phyloP scores from a whole-genome alignment of 495 filamentous ascomycete genomes.

The Daldinia bambusicola region DNA sequence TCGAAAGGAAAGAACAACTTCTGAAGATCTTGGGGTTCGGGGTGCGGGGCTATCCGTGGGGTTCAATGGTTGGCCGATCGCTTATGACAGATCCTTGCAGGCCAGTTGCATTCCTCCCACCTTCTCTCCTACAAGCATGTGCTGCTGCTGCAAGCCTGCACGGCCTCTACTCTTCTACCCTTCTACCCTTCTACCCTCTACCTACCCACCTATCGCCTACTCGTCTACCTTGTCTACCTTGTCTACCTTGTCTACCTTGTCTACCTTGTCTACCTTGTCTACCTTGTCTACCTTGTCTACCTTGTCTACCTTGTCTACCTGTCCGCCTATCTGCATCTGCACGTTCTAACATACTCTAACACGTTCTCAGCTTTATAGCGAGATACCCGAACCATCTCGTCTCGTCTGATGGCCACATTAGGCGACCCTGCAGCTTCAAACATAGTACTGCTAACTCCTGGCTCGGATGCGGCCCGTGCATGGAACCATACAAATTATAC shows the following conservation, averaged over 20 bases:
- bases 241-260: no score
- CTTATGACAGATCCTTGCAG: constrained; percentile 36
- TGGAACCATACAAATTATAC: not conserved
- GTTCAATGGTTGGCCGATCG: constrained; percentile 41
- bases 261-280: no score
- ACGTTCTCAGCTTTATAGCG: not conserved
- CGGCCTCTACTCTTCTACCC: no score
- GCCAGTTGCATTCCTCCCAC: constrained; percentile 19
- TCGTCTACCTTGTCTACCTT: no score
- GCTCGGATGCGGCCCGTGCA: not conserved
- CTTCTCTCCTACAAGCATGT: not conserved
- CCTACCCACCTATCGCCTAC: no score
- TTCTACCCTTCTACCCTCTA: no score
- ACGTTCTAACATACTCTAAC: constrained; percentile 1
- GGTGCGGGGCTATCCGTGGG: constrained; percentile 47
- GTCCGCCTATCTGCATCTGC: not conserved
- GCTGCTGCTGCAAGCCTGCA: no score
- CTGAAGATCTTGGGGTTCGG: constrained; percentile 46
- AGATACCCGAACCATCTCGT: constrained; percentile 31
- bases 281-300: no score
- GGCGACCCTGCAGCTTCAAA: constrained; percentile 12
- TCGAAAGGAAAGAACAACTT: constrained; percentile 35
- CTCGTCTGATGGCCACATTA: constrained; percentile 33
- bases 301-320: no score
- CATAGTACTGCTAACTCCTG: constrained; percentile 8